Evolutionary conservation across 495 filamentous ascomycete genomes (phyloP).

Genomic region (Hypomontagnella submonticulosa): DNA sequence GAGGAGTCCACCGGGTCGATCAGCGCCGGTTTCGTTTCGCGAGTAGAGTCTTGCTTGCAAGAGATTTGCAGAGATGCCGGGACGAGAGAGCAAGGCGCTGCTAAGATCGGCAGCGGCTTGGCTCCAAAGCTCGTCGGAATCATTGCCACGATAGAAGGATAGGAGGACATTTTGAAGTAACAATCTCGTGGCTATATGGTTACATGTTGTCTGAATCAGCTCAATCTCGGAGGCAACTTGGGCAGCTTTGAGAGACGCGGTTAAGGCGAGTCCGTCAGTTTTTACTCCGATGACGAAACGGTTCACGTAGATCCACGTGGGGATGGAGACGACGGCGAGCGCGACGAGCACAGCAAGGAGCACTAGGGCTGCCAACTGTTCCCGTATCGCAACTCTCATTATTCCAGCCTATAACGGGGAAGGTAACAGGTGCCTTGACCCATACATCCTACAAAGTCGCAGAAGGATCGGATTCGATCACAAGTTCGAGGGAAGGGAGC

Average conservation of each 20-base stretch:
- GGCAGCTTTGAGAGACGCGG: slow-evolving; percentile 85
- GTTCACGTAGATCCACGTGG: slow-evolving; percentile 77
- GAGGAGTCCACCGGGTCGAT: slow-evolving; percentile 59
- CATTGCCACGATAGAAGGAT: slow-evolving; percentile 68
- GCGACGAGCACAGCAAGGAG: slow-evolving; percentile 74
- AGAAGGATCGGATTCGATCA: slow-evolving; percentile 21
- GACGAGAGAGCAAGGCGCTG: slow-evolving; percentile 67
- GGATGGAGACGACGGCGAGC: slow-evolving; percentile 64
- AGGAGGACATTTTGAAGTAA: slow-evolving; percentile 71
- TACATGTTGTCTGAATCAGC: slow-evolving; percentile 75
- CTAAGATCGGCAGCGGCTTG: slow-evolving; percentile 66
- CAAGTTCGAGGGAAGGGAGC: slow-evolving; percentile 5
- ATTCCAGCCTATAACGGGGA: slow-evolving; percentile 54
- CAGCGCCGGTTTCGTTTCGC: slow-evolving; percentile 66
- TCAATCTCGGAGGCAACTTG: slow-evolving; percentile 80
- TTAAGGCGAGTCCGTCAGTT: slow-evolving; percentile 71
- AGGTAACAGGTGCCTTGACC: slow-evolving; percentile 31
- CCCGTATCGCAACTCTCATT: slow-evolving; percentile 86
- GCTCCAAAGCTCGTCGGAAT: slow-evolving; percentile 64
- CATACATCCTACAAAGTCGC: slow-evolving; percentile 35
- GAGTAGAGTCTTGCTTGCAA: slow-evolving; percentile 76
- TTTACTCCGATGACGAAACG: slow-evolving; percentile 74
- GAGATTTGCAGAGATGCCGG: slow-evolving; percentile 63
- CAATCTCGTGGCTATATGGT: slow-evolving; percentile 73
- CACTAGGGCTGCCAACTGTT: slow-evolving; percentile 82